Base-by-base conservation (phyloP, 768 basidiomycete genomes). In the Amanita rubescens region DNA sequence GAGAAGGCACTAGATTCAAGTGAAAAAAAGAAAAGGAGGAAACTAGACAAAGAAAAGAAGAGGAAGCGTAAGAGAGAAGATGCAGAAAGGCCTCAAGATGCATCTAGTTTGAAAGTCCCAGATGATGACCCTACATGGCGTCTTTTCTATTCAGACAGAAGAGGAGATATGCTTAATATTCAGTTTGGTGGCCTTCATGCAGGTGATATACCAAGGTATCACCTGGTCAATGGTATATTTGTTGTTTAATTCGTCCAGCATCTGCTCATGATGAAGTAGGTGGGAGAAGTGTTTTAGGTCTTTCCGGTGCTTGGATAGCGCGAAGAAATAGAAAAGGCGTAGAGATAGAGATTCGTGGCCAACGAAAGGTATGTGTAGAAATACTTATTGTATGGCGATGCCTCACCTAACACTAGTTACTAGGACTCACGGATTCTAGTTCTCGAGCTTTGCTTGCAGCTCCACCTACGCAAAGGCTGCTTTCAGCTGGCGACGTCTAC, bases 161-260 rank as follows among this genome's bases (percentile, higher is more conserved):
- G 77, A 59, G 87, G 86, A 2, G 88, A 90, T 64, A 56, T 66
- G 41, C 68, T 82, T 50, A 89, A 86, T 61, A 66, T 87, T 30
- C 75, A 75, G 39, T 90, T 86, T 59, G 87, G 85, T n/a, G 69
- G 79, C 3, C 60, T 86, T 30, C 73, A 87, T 61, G 63, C 75
- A 25, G 75, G 82, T 14, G 79, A 85, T 59, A 67, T 88, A 22
- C 86, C 88, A 14, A 87, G 77, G 64, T 86, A 88, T 62, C 73
- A 71, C 56, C 61, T 79, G 43, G 72, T 82, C 47, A 72, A 69
- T 63, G 73, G 85, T 89, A 73, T 68, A 83, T 63, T n/a, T 54
- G 25, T 41, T 44, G 52, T 35, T 50, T 25, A 9, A 15, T 35
- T 39, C 52, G 24, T 33, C 25, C 56, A 41, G 59, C 66, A 66